Evolutionary conservation across 2,329 filamentous ascomycete genomes (phyloP).

Genomic region (Teratosphaeria viscida): DNA sequence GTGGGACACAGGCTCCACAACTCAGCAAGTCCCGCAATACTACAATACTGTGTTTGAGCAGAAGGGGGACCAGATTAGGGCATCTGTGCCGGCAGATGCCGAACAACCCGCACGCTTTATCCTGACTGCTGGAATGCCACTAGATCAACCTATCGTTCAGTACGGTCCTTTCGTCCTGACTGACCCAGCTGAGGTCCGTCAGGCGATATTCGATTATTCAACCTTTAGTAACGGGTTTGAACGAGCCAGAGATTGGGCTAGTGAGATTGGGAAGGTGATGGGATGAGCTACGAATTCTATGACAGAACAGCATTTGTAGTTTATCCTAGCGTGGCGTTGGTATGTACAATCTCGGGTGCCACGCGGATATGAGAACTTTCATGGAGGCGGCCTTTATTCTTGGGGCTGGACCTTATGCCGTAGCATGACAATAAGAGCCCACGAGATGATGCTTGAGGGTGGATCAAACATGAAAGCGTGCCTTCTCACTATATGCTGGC

Average conservation of each 20-base stretch:
- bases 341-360: neutral
- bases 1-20: conserved; percentile 47
- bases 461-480: neutral
- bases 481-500: neutral
- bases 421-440: neutral
- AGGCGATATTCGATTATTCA: conserved; percentile 69
- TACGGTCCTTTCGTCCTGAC: conserved; percentile 79
- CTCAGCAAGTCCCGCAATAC: conserved; percentile 52
- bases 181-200: conserved; percentile 59
- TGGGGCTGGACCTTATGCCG: neutral
- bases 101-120: conserved; percentile 51
- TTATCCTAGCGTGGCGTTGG: neutral
- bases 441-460: neutral
- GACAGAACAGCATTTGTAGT: neutral
- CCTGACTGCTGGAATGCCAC: conserved; percentile 66
- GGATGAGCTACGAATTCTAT: conserved; percentile 11
- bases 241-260: conserved; percentile 66
- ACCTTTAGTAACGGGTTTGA: conserved; percentile 68
- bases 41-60: conserved; percentile 85
- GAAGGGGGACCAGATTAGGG: conserved; percentile 64
- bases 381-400: too few species aligned
- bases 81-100: conserved; percentile 57
- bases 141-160: conserved; percentile 72
- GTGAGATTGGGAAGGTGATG: conserved; percentile 78
- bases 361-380: neutral